A percentile compares a stretch with the other conserved stretches of the same genome.
phyloP scores from a whole-genome alignment of 2,329 filamentous ascomycete species.

The Trichophyton verrucosum region DNA sequence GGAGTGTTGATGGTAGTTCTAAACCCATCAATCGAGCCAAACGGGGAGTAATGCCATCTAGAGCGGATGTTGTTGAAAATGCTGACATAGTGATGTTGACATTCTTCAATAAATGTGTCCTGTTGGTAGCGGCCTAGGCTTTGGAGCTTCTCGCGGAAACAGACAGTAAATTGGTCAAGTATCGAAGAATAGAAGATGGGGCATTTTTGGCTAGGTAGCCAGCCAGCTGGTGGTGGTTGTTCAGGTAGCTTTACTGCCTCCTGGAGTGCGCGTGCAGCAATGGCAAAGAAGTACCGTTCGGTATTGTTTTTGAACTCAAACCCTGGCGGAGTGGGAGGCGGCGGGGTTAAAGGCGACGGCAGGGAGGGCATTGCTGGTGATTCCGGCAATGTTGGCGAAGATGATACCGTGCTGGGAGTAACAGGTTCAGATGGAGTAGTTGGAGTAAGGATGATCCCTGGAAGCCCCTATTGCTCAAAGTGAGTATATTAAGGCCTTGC shows the following conservation, averaged over 20 bases:
- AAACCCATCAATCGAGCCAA: conserved; percentile 9
- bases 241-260: conserved; percentile 13
- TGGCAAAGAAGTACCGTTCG: conserved; percentile 7
- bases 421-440: background rate
- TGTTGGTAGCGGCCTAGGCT: conserved; percentile 4
- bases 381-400: background rate
- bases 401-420: background rate
- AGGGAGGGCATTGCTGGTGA: no score
- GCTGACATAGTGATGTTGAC: conserved; percentile 12
- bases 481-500: no score
- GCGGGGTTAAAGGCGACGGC: background rate
- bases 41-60: conserved; percentile 11
- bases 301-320: conserved; percentile 1
- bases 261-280: conserved; percentile 14
- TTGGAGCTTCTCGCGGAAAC: conserved; percentile 7
- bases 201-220: conserved; percentile 11
- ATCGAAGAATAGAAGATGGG: conserved; percentile 12
- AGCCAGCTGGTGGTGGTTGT: conserved; percentile 11
- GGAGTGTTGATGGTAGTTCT: conserved; percentile 11
- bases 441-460: background rate
- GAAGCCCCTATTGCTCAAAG: background rate
- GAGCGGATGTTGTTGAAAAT: conserved; percentile 14
- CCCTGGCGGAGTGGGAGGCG: background rate
- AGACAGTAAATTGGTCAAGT: conserved; percentile 10
- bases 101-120: conserved; percentile 9